These are phyloP conservation scores for Yamadazyma atlantica DNA, from an alignment of 1,139 yeast species.

Conservation along the genomic window DNA sequence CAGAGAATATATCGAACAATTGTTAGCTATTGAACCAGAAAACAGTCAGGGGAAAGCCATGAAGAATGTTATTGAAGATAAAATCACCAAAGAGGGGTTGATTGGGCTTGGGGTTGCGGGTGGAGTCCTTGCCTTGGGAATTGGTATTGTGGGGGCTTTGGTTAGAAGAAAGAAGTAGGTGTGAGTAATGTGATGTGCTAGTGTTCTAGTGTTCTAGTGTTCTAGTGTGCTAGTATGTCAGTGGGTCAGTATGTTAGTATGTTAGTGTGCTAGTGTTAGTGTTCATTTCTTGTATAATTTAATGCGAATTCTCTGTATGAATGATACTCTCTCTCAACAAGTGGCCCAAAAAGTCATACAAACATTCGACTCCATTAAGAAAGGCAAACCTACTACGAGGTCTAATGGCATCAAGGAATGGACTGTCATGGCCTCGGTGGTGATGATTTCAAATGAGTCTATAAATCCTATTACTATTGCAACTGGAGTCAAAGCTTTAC, in stretches of 20 bases:
- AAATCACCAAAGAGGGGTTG: slow-evolving; percentile 81
- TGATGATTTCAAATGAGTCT: slow-evolving; percentile 35
- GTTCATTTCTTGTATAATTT: background rate
- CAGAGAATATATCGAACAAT: slow-evolving; percentile 76
- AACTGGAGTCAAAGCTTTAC: slow-evolving; percentile 82
- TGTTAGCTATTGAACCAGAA: slow-evolving; percentile 77
- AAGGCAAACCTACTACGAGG: slow-evolving; percentile 14
- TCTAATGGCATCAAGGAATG: slow-evolving; percentile 52
- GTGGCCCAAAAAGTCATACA: slow-evolving; percentile 11
- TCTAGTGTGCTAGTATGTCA: too few relatives aligned
- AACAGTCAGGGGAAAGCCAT: slow-evolving; percentile 75
- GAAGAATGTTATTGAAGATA: slow-evolving; percentile 77
- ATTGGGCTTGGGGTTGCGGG: slow-evolving; percentile 87
- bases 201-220: too few relatives aligned
- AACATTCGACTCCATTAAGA: slow-evolving; percentile 11
- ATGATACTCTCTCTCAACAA: slow-evolving; percentile 7
- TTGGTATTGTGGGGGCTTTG: slow-evolving; percentile 63
- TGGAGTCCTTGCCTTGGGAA: slow-evolving; percentile 80
- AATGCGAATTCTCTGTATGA: background rate
- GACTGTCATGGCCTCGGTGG: slow-evolving; percentile 81
- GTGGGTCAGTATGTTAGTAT: too few relatives aligned
- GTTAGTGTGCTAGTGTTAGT: background rate
- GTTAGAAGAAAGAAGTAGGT: slow-evolving; percentile 34
- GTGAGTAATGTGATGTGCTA: background rate
- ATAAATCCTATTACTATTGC: slow-evolving; percentile 49